Evolutionary conservation across 768 basidiomycete genomes (phyloP).

Genomic region (Pleurotus djamor): DNA sequence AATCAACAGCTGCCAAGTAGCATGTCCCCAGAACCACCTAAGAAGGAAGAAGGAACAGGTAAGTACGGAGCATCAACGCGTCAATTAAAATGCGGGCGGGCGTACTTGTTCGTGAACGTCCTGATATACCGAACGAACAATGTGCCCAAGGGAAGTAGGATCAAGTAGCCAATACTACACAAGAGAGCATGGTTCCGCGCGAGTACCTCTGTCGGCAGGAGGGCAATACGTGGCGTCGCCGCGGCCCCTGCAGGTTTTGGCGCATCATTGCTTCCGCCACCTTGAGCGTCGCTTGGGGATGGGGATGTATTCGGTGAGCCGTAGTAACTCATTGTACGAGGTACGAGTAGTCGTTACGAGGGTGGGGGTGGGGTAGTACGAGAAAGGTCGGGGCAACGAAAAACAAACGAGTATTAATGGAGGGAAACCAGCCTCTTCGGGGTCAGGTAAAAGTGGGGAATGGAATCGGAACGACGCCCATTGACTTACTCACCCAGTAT

Average conservation of each 20-base stretch:
- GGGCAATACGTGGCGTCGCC: background rate
- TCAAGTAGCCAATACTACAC: slow-evolving; percentile 48
- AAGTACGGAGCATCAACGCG: background rate
- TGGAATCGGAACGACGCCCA: too few relatives aligned
- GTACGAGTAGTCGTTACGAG: background rate
- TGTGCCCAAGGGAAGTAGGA: slow-evolving; percentile 55
- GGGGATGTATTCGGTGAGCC: background rate
- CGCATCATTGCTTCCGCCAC: too few relatives aligned
- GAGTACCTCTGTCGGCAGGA: slow-evolving; percentile 23
- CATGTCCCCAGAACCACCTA: slow-evolving; percentile 52
- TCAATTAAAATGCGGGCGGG: background rate
- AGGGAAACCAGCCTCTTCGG: background rate
- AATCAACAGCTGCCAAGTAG: slow-evolving; percentile 44
- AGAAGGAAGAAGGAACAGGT: background rate
- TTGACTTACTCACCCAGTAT: too few relatives aligned
- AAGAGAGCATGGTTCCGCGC: slow-evolving; percentile 49
- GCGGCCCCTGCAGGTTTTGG: too few relatives aligned
- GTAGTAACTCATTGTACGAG: background rate
- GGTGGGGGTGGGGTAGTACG: background rate
- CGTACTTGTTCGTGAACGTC: slow-evolving; percentile 45
- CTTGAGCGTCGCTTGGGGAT: background rate
- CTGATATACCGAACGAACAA: slow-evolving; percentile 53
- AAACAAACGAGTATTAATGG: background rate
- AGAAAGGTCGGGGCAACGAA: background rate
- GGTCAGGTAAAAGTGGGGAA: background rate